These are phyloP conservation scores for Hypomontagnella submonticulosa DNA, from an alignment of 495 filamentous ascomycete species.

Conservation along the genomic window DNA sequence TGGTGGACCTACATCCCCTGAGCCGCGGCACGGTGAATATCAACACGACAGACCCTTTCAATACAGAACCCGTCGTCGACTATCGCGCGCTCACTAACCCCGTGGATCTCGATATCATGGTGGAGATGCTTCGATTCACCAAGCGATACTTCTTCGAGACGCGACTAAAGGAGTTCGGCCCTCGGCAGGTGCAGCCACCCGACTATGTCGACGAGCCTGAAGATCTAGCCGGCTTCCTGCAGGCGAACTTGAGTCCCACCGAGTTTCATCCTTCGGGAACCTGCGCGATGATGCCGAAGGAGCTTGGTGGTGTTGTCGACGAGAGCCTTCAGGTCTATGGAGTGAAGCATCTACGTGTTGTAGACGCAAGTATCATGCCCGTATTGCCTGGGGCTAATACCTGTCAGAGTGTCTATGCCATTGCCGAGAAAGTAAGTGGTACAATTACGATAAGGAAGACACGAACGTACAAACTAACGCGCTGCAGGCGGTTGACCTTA, in stretches of 20 bases:
- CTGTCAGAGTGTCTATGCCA: slow-evolving; percentile 55
- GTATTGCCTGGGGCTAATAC: slow-evolving; percentile 55
- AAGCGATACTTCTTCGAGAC: slow-evolving; percentile 54
- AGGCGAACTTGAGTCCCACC: slow-evolving; percentile 48
- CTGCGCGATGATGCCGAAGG: slow-evolving; percentile 65
- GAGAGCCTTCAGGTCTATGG: slow-evolving; percentile 57
- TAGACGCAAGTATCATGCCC: slow-evolving; percentile 58
- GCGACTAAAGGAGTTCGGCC: slow-evolving; percentile 35
- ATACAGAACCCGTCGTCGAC: slow-evolving; percentile 56
- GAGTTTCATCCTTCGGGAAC: slow-evolving; percentile 62
- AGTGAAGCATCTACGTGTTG: slow-evolving; percentile 51
- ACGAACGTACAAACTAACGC: slow-evolving; percentile 1
- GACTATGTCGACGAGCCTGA: slow-evolving; percentile 44
- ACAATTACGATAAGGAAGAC: not conserved
- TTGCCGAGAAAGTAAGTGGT: slow-evolving; percentile 56
- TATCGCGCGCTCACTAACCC: slow-evolving; percentile 62
- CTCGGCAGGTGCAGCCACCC: slow-evolving; percentile 49
- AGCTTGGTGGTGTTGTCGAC: slow-evolving; percentile 64
- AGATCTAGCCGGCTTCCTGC: slow-evolving; percentile 47
- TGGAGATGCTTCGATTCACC: slow-evolving; percentile 56
- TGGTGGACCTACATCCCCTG: slow-evolving; percentile 58
- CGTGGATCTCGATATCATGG: slow-evolving; percentile 56
- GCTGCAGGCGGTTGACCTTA: slow-evolving; percentile 51
- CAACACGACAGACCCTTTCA: slow-evolving; percentile 51
- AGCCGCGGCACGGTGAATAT: slow-evolving; percentile 60